Base-by-base conservation (phyloP, 257 asterid species). In the Solanum paucissectum region DNA sequence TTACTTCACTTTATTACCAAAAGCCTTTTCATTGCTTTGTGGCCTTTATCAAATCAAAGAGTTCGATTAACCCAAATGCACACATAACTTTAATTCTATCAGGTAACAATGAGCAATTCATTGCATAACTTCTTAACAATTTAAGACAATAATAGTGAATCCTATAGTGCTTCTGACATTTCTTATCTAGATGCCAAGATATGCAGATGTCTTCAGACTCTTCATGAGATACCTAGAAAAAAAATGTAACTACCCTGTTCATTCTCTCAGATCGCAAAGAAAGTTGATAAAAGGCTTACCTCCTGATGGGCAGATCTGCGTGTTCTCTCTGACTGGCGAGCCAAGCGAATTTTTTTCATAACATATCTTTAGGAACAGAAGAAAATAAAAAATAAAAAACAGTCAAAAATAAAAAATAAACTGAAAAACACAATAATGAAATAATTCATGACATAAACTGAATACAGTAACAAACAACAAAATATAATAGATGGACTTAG, bases 301-400 rank as follows among this genome's bases (percentile, higher is more conserved):
- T 97, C 99, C 93, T 88, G 99, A 89, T 94, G 99, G 62, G 99
- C 99, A 89, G 99, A 97, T 90, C 99, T 91, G 77, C 99, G 98
- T 72, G 98, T 97, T 88, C 99, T 93, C 89, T 96, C 98, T 79
- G 99, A 90, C 94, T 97, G 99, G 71, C 99, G 98, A 83, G 99
- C 99, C 83, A 97, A 99, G 81, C 99, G 98, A 32, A 97, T 97
- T 91, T 95, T 97, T 95, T 97, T 97, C 95, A 97, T 82, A 74
- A 97, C 99, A 95, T 97, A 97, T 92, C 99, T 97, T 90, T 5
- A 85, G 88, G 73, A 81, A 86, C 89, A 87, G 66, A 84, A 74
- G 66, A 89, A 84, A 32, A 52, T 4, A 13, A 75, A 69, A 71
- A 73, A 29, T 29, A 29, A 29, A 85, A 2, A 62, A 38, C 21